A percentile compares a stretch with the other conserved stretches of the same genome.
Conservation (phyloP, 495 filamentous ascomycete genomes). For the Penicillium mononematosum region DNA sequence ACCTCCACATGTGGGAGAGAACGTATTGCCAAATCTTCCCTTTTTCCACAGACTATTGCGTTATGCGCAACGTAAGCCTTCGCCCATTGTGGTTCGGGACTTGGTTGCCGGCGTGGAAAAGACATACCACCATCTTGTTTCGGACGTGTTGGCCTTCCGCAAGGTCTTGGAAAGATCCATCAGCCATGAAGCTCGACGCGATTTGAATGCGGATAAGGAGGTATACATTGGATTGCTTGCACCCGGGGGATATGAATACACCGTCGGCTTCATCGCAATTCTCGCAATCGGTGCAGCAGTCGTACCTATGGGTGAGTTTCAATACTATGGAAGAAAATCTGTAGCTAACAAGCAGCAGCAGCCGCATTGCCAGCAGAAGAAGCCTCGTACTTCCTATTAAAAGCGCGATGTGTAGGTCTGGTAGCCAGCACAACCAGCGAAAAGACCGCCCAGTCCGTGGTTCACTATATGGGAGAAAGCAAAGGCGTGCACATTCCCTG, state of each 20-base stretch:
- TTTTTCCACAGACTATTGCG: slow-evolving; percentile 33
- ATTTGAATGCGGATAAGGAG: slow-evolving; percentile 36
- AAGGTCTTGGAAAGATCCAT: slow-evolving; percentile 16
- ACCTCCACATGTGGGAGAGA: slow-evolving; percentile 27
- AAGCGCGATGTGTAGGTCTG: slow-evolving; percentile 29
- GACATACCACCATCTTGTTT: slow-evolving; percentile 27
- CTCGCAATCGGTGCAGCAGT: slow-evolving; percentile 46
- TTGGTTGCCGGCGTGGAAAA: slow-evolving; percentile 30
- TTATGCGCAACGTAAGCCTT: slow-evolving; percentile 24
- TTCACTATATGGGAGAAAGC: slow-evolving; percentile 16
- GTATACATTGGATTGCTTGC: slow-evolving; percentile 48
- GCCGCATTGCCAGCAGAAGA: slow-evolving; percentile 37
- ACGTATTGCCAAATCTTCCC: slow-evolving; percentile 25
- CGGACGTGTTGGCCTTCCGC: slow-evolving; percentile 24
- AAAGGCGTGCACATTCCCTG: slow-evolving; percentile 23
- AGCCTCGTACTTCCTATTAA: slow-evolving; percentile 44
- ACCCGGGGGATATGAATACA: slow-evolving; percentile 49
- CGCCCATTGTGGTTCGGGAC: slow-evolving; percentile 27
- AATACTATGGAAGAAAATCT: background rate
- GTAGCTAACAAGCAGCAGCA: slow-evolving; percentile 16
- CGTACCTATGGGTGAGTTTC: slow-evolving; percentile 31
- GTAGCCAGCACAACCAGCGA: slow-evolving; percentile 20
- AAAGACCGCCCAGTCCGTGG: slow-evolving; percentile 18
- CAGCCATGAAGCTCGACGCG: slow-evolving; percentile 10
- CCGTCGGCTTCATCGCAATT: slow-evolving; percentile 45